Percentiles rank a stretch among this genome's conserved stretches.
Conservation (phyloP, 2,329 filamentous ascomycete genomes). For the Xylariaceae sp. region DNA sequence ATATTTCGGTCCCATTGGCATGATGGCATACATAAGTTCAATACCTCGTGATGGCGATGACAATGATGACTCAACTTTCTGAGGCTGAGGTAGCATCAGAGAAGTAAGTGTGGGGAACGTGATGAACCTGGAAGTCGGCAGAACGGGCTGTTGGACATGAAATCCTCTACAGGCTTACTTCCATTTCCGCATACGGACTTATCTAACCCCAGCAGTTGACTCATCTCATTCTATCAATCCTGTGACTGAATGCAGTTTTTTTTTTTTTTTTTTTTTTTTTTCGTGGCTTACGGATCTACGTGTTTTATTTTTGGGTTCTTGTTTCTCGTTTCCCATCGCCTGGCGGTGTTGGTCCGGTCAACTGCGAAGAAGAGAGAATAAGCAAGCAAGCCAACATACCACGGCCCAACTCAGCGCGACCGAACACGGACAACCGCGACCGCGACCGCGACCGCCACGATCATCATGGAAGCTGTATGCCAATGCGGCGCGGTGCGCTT, state of each 20-base stretch:
- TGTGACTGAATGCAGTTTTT: too few species aligned
- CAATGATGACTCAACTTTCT: background rate
- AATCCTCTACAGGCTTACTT: background rate
- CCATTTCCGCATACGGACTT: background rate
- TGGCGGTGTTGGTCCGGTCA: too few species aligned
- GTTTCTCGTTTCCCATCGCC: too few species aligned
- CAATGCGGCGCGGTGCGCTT: constrained; percentile 61
- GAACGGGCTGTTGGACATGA: background rate
- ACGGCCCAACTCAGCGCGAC: too few species aligned
- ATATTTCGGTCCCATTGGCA: background rate
- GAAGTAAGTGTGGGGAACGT: background rate
- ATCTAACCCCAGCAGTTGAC: background rate
- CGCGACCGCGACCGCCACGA: too few species aligned
- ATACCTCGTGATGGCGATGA: background rate
- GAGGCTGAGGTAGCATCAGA: background rate
- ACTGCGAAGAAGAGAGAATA: too few species aligned
- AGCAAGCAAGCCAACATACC: too few species aligned
- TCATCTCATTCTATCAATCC: too few species aligned
- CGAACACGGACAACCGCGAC: too few species aligned
- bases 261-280: too few species aligned
- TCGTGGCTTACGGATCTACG: too few species aligned
- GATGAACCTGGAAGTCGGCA: background rate
- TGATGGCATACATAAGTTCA: background rate
- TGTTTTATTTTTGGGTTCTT: too few species aligned
- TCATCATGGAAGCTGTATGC: constrained; percentile 52